phyloP scores from a whole-genome alignment of 176 grass and related monocot genomes.

The Metroxylon sagu region DNA sequence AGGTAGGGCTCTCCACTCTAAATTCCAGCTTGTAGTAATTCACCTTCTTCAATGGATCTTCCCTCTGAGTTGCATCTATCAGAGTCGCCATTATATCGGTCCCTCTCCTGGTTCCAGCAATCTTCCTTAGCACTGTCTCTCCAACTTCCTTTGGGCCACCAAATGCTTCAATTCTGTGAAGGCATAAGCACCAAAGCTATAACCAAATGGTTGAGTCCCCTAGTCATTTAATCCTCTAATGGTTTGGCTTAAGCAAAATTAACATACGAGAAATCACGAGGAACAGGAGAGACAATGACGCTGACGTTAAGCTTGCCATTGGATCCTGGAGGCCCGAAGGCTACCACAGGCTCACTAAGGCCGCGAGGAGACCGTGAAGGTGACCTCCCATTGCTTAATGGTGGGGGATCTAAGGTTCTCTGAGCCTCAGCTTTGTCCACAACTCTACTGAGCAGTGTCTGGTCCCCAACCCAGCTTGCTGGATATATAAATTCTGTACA shows the following conservation, averaged over 20 bases:
- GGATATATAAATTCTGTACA: conserved; percentile 87
- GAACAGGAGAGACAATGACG: conserved; percentile 68
- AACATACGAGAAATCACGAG: conserved; percentile 67
- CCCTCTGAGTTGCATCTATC: conserved; percentile 45
- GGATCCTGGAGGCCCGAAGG: conserved; percentile 80
- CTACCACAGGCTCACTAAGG: conserved; percentile 58
- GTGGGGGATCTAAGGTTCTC: conserved; percentile 58
- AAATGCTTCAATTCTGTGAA: conserved; percentile 65
- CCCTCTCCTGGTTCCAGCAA: conserved; percentile 54
- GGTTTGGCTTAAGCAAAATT: no score
- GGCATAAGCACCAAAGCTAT: no score
- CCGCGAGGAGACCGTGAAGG: conserved; percentile 6
- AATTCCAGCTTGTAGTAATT: conserved; percentile 95
- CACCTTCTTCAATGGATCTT: conserved; percentile 37
- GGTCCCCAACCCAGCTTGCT: conserved; percentile 86
- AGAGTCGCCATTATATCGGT: conserved; percentile 59
- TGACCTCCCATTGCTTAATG: conserved; percentile 23
- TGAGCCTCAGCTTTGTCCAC: conserved; percentile 56
- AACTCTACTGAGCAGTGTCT: conserved; percentile 64
- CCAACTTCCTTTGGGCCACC: conserved; percentile 77
- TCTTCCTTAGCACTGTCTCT: conserved; percentile 68
- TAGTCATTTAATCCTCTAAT: no score
- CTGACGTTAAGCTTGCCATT: conserved; percentile 87
- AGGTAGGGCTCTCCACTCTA: conserved; percentile 48
- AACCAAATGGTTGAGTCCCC: no score